Conservation (phyloP, 2,329 filamentous ascomycete genomes). For the Neophaeococcomyces aloes region DNA sequence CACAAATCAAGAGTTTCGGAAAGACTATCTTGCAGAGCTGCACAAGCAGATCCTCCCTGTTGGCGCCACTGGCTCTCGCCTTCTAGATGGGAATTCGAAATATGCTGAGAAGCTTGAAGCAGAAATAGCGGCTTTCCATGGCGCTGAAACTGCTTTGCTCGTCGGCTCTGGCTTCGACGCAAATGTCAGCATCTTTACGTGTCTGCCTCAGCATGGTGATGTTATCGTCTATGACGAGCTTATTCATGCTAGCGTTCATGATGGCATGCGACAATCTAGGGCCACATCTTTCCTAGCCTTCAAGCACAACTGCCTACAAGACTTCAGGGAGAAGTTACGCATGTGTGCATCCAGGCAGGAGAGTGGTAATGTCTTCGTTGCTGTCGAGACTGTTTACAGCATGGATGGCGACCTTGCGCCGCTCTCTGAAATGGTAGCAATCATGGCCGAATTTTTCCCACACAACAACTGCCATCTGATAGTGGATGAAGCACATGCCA, state of each 20-base stretch:
- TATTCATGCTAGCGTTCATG: conserved; percentile 68
- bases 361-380: conserved; percentile 50
- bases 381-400: conserved; percentile 62
- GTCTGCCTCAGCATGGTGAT: conserved; percentile 50
- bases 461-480: conserved; percentile 45
- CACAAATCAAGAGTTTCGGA: conserved; percentile 37
- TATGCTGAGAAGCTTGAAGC: conserved; percentile 51
- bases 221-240: conserved; percentile 61
- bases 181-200: conserved; percentile 53
- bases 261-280: conserved; percentile 60
- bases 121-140: conserved; percentile 50
- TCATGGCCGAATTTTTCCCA: conserved; percentile 48
- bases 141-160: conserved; percentile 46
- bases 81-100: conserved; percentile 54
- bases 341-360: not conserved
- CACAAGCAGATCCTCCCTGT: conserved; percentile 32
- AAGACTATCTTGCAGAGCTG: conserved; percentile 40
- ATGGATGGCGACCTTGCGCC: conserved; percentile 72
- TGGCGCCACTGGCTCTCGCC: conserved; percentile 49
- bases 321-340: conserved; percentile 31
- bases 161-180: conserved; percentile 59
- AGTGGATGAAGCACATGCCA: conserved; percentile 48
- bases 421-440: conserved; percentile 48
- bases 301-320: conserved; percentile 36
- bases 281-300: conserved; percentile 39